These are phyloP conservation scores for Yueomyces sp. DNA, from an alignment of 805 yeast species.

Conservation along the genomic window DNA sequence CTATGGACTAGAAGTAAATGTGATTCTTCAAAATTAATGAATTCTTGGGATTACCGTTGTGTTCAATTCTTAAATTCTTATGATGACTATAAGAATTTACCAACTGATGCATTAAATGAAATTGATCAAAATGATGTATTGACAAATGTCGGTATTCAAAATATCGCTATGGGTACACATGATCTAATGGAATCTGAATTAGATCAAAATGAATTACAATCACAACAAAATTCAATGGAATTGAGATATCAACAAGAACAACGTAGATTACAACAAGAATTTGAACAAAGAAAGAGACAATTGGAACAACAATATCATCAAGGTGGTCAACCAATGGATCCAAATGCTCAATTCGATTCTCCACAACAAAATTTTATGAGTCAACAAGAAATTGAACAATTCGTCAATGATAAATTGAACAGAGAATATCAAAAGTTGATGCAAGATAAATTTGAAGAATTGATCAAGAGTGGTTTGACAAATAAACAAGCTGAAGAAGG, in stretches of 20 bases:
- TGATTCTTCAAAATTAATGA: constrained; percentile 40
- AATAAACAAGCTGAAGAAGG: too few species aligned
- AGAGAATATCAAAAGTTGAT: neutral
- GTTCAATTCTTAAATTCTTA: constrained; percentile 30
- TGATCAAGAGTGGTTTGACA: too few species aligned
- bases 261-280: constrained; percentile 1
- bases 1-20: constrained; percentile 70
- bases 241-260: neutral
- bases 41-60: constrained; percentile 87
- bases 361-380: neutral
- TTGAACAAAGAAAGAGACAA: neutral
- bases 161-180: too few species aligned
- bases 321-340: neutral
- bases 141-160: too few species aligned
- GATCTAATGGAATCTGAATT: neutral
- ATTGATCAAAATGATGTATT: too few species aligned
- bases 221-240: neutral
- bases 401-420: neutral
- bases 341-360: neutral
- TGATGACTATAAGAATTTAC: constrained; percentile 14
- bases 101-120: neutral
- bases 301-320: neutral
- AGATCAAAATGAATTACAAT: neutral
- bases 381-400: neutral
- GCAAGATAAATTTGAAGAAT: too few species aligned